Evolutionary conservation across 495 filamentous ascomycete species (phyloP), one percentile per base, ranked within the genome.

Genomic region (Niebla homalea): DNA sequence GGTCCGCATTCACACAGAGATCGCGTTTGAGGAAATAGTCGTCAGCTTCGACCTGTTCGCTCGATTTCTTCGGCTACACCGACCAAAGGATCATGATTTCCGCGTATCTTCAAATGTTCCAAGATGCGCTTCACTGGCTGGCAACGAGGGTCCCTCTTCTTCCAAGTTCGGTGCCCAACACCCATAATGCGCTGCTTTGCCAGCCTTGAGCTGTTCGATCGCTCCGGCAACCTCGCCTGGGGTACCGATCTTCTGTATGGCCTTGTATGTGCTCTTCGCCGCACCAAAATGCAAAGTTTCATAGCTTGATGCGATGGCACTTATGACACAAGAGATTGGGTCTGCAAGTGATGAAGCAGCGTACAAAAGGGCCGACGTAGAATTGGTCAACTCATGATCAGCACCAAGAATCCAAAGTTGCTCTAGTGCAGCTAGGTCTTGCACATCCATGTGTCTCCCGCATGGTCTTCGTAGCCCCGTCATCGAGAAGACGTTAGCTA

Each of bases 81-180:
- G 4, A 78, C 59, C 7, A 76, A 41, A 0, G 70, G 70, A 44
- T 74, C 15, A 39, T 60, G 0, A 60, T 63, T n/a, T 63, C 46
- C 22, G 57, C 60, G 41, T 23, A 25, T 62, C 62, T 23, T 73
- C 62, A 0, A 76, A 53, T 1, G 66, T 60, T 29, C 62, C 52
- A 47, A 75, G 68, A 37, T 63, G 64, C 18, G n/a, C n/a, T n/a
- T n/a, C n/a, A n/a, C n/a, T n/a, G n/a, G n/a, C 55, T 60, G 20
- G 58, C 58, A n/a, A 6, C 75, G 70, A 6, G 74, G 74, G 50
- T 78, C 75, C 0, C 62, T 60, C 14, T 62, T 67, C 43, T 67
- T 67, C 56, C 78, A 77, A 22, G 75, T 67, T 4, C 75, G 68
- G 55, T 79, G 75, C 10, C 75, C 75, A 54, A 73, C 76, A 7